phyloP scores from a whole-genome alignment of 176 grass and related monocot genomes.

The Ensete glaucum region DNA sequence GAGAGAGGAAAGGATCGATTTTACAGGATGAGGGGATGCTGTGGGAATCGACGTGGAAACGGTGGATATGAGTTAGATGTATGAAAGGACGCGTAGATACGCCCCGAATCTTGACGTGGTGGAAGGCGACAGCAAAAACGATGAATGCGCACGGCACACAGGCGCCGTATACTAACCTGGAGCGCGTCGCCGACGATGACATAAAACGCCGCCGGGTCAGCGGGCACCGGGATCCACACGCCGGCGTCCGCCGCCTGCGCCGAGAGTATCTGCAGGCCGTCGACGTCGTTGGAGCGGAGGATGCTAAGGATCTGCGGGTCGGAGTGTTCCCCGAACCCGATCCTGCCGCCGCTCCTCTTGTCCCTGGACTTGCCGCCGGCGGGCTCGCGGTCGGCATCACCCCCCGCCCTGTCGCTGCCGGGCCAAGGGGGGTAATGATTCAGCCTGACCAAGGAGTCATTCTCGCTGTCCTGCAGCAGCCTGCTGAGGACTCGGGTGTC shows the following conservation, averaged over 20 bases:
- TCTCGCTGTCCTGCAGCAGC: slow-evolving; percentile 55
- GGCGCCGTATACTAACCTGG: slow-evolving; percentile 33
- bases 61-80: too few species aligned
- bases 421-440: slow-evolving; percentile 59
- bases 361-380: slow-evolving; percentile 17
- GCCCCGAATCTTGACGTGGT: too few species aligned
- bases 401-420: not conserved
- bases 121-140: too few species aligned
- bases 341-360: slow-evolving; percentile 17
- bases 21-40: too few species aligned
- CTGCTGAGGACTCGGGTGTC: slow-evolving; percentile 54
- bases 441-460: slow-evolving; percentile 77
- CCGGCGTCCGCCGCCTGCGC: slow-evolving; percentile 2
- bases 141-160: not conserved
- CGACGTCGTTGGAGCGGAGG: slow-evolving; percentile 60
- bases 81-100: too few species aligned
- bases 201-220: slow-evolving; percentile 63
- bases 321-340: slow-evolving; percentile 88
- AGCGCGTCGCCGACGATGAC: slow-evolving; percentile 73
- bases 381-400: not conserved
- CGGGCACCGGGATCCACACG: slow-evolving; percentile 47
- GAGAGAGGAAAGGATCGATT: too few species aligned
- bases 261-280: slow-evolving; percentile 61
- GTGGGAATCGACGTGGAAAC: too few species aligned
- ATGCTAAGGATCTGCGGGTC: slow-evolving; percentile 89